Evolutionary conservation across 2,329 filamentous ascomycete species (phyloP).

Genomic region (Nigrograna mackinnonii): DNA sequence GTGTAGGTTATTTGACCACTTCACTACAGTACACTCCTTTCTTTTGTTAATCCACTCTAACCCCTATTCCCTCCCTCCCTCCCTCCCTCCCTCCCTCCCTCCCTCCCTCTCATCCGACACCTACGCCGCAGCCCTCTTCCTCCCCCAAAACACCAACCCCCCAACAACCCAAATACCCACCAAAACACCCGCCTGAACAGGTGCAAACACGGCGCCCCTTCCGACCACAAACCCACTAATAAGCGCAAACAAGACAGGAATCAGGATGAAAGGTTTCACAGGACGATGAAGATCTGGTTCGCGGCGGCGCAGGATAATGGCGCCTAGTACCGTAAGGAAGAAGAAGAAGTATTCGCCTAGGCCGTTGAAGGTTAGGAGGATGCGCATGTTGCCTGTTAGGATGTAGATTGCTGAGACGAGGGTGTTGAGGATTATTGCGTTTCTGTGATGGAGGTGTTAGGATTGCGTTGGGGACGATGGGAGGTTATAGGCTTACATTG

Average conservation of each 20-base stretch:
- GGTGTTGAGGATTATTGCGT: conserved; percentile 36
- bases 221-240: conserved; percentile 53
- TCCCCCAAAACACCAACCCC: conserved; percentile 12
- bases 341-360: conserved; percentile 62
- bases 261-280: conserved; percentile 59
- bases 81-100: not conserved
- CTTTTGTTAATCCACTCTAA: no score
- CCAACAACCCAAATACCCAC: conserved; percentile 33
- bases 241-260: conserved; percentile 58
- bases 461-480: not conserved
- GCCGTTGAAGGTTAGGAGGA: conserved; percentile 57
- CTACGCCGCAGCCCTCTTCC: conserved; percentile 23
- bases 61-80: not conserved
- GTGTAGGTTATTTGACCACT: no score
- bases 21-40: no score
- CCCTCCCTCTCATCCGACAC: conserved; percentile 10
- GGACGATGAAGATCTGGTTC: conserved; percentile 60
- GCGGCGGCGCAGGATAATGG: conserved; percentile 59
- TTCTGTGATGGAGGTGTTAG: conserved; percentile 14
- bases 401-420: conserved; percentile 60
- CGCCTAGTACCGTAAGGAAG: conserved; percentile 65
- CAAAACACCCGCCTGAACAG: conserved; percentile 32
- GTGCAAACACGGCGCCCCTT: conserved; percentile 38
- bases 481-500: conserved; percentile 25
- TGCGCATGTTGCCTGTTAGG: conserved; percentile 64